Percentiles rank a stretch among this genome's conserved stretches.
Evolutionary conservation across 352 stramenopile species (phyloP).

Genomic region (Globisporangium orthogonon): DNA sequence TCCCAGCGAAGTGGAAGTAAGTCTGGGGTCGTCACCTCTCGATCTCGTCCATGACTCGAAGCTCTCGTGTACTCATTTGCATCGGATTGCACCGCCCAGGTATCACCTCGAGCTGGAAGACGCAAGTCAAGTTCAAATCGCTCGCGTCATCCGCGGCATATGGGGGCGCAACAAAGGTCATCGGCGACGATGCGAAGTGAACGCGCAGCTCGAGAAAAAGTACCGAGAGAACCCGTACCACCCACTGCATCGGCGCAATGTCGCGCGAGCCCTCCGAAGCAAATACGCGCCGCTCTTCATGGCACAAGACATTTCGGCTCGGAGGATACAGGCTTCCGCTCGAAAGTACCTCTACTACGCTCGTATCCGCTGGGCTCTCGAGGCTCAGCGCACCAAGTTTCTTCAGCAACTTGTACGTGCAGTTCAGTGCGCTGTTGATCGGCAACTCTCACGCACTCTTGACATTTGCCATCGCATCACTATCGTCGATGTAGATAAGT

Average conservation of each 20-base stretch:
- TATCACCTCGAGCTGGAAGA: constrained; percentile 58
- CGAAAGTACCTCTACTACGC: constrained; percentile 39
- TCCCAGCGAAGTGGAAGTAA: constrained; percentile 68
- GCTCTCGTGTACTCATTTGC: not conserved
- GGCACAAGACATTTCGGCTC: constrained; percentile 45
- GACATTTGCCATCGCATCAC: not conserved
- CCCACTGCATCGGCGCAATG: constrained; percentile 22
- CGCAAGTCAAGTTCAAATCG: constrained; percentile 61
- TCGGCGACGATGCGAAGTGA: constrained; percentile 12
- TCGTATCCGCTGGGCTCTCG: constrained; percentile 31
- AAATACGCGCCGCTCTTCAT: constrained; percentile 54
- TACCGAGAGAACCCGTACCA: constrained; percentile 41
- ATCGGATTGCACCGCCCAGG: constrained; percentile 15
- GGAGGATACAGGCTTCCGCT: constrained; percentile 34
- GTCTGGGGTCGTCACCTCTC: constrained; percentile 1
- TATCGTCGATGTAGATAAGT: constrained; percentile 18
- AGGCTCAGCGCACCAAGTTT: constrained; percentile 21
- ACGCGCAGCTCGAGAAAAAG: constrained; percentile 18
- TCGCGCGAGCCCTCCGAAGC: constrained; percentile 24
- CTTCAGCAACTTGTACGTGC: constrained; percentile 37
- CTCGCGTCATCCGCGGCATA: constrained; percentile 48
- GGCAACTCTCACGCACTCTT: not conserved
- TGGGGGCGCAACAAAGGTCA: constrained; percentile 33
- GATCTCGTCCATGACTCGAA: not conserved
- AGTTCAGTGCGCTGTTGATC: not conserved